A percentile compares a stretch with the other conserved stretches of the same genome.
These are phyloP conservation scores for Senna siamea DNA, from an alignment of 306 rosid genomes.

Conservation along the genomic window DNA sequence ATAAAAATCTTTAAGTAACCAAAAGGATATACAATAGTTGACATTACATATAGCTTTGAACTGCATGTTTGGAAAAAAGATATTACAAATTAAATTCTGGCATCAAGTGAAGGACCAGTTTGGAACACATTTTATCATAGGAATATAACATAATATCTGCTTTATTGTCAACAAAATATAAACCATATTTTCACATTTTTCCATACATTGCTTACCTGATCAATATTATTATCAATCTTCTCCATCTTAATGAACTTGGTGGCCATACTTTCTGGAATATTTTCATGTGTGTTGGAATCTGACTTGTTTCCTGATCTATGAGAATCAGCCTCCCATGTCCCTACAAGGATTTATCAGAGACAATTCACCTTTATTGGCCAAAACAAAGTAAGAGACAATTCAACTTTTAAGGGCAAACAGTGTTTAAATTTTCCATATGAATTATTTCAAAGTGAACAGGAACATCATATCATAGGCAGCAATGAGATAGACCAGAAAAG, in stretches of 20 bases:
- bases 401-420: conserved; percentile 26
- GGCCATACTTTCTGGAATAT: conserved; percentile 48
- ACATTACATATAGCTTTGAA: neutral
- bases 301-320: conserved; percentile 46
- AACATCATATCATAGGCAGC: conserved; percentile 25
- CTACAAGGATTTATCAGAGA: conserved; percentile 50
- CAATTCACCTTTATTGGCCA: conserved; percentile 10
- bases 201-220: conserved; percentile 58
- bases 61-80: neutral
- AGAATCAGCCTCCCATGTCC: conserved; percentile 54
- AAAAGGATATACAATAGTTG: neutral
- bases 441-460: conserved; percentile 26
- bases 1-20: neutral
- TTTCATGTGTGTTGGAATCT: conserved; percentile 43
- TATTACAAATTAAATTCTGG: neutral
- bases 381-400: neutral
- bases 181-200: conserved; percentile 10
- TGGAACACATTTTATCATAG: conserved; percentile 5
- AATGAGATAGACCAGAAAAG: conserved; percentile 1
- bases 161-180: neutral
- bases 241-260: conserved; percentile 35
- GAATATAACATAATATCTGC: conserved; percentile 1
- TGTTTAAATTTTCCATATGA: conserved; percentile 14
- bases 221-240: conserved; percentile 22
- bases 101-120: conserved; percentile 25